A percentile compares a stretch with the other conserved stretches of the same genome.
Evolutionary conservation across 2,329 filamentous ascomycete genomes (phyloP).

Genomic region (Penicillium sp.): DNA sequence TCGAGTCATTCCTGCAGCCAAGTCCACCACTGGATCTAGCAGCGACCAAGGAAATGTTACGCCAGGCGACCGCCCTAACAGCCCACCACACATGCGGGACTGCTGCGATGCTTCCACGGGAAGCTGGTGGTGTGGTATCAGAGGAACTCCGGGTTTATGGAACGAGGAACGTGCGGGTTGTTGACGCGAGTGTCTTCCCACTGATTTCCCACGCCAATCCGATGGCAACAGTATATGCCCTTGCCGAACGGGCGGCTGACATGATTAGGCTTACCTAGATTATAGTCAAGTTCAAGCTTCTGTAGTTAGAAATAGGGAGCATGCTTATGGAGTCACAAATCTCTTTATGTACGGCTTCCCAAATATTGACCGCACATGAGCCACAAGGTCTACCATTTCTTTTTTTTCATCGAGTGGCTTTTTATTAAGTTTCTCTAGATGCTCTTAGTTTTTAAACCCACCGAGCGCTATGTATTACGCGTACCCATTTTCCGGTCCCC

Average conservation of each 20-base stretch:
- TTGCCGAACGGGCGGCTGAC: conserved; percentile 37
- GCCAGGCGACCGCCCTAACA: background rate
- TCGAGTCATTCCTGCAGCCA: conserved; percentile 8
- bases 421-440: no score
- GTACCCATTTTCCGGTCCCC: no score
- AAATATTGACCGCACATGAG: no score
- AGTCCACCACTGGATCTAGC: conserved; percentile 6
- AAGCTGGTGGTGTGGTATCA: conserved; percentile 35
- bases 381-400: no score
- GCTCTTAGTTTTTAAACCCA: no score
- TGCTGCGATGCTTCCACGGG: conserved; percentile 31
- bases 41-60: conserved; percentile 10
- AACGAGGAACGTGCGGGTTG: conserved; percentile 33
- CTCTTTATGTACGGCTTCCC: no score
- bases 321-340: no score
- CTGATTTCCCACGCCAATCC: conserved; percentile 40
- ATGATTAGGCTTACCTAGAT: no score
- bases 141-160: conserved; percentile 33
- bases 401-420: no score
- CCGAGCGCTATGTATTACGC: no score
- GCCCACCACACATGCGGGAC: conserved; percentile 19
- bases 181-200: conserved; percentile 40
- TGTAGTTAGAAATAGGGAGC: no score
- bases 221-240: conserved; percentile 39
- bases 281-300: no score